A percentile compares a stretch with the other conserved stretches of the same genome.
phyloP scores from a whole-genome alignment of 305 asterid species.

The Rubia peregrina region DNA sequence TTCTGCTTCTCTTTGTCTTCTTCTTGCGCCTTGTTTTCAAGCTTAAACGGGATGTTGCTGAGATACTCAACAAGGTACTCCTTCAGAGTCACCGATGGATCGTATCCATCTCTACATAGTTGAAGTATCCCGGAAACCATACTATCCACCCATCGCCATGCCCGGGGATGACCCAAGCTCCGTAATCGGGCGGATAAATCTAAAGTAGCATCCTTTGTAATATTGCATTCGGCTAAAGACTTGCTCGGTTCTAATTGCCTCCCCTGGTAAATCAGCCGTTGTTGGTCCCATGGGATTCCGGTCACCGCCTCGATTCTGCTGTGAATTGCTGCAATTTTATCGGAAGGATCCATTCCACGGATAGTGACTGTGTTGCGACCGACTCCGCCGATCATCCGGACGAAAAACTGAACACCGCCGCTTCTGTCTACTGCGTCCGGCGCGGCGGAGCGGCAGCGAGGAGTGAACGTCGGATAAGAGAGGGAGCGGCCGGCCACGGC shows the following conservation, averaged over 20 bases:
- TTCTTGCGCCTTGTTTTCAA: conserved; percentile 5
- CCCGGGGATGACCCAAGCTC: conserved; percentile 64
- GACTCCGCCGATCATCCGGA: conserved; percentile 37
- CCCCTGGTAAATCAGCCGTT: conserved; percentile 62
- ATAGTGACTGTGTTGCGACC: conserved; percentile 41
- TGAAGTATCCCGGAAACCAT: conserved; percentile 36
- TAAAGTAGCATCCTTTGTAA: conserved; percentile 56
- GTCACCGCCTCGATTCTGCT: conserved; percentile 43
- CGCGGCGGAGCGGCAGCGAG: conserved; percentile 2
- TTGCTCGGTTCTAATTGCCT: conserved; percentile 73
- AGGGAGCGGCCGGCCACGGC: neutral
- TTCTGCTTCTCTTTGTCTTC: neutral
- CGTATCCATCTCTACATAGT: conserved; percentile 30
- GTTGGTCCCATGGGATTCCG: conserved; percentile 55
- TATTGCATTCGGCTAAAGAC: conserved; percentile 40
- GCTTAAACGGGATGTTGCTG: conserved; percentile 23
- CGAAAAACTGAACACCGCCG: conserved; percentile 61
- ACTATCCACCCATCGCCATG: conserved; percentile 62
- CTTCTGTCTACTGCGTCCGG: neutral
- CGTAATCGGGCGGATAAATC: conserved; percentile 68
- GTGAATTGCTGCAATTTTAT: conserved; percentile 48
- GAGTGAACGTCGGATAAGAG: conserved; percentile 20
- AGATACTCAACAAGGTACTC: conserved; percentile 43
- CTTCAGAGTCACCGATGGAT: conserved; percentile 21
- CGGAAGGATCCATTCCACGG: conserved; percentile 49